These are phyloP conservation scores for Ustilago vetiveriae DNA, from an alignment of 1,284 basidiomycete genomes.

Conservation along the genomic window DNA sequence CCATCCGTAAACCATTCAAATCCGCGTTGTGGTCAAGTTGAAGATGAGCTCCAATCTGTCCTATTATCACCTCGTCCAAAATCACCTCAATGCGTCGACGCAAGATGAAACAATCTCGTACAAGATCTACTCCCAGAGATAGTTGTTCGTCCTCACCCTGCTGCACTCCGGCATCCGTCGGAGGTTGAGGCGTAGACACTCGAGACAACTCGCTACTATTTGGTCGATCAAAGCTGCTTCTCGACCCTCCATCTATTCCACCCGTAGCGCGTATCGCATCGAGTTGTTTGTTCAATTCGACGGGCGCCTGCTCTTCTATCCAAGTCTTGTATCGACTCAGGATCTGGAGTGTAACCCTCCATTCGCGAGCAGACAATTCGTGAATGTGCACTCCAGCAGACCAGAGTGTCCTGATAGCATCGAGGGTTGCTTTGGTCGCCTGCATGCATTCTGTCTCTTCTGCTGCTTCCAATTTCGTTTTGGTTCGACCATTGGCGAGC, in stretches of 20 bases:
- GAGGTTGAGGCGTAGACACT: slow-evolving; percentile 26
- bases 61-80: slow-evolving; percentile 6
- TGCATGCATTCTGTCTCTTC: slow-evolving; percentile 3
- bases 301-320: slow-evolving; percentile 35
- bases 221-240: slow-evolving; percentile 6
- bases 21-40: neutral
- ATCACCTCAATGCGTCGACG: neutral
- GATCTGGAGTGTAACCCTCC: slow-evolving; percentile 62
- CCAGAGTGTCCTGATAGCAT: slow-evolving; percentile 54
- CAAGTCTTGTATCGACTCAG: slow-evolving; percentile 60
- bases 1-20: slow-evolving; percentile 5
- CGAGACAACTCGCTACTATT: slow-evolving; percentile 10
- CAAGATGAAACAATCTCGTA: slow-evolving; percentile 13
- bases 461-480: neutral
- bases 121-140: neutral
- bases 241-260: slow-evolving; percentile 2
- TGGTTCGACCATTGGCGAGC: slow-evolving; percentile 3
- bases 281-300: slow-evolving; percentile 11
- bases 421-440: slow-evolving; percentile 32
- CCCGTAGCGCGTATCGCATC: neutral
- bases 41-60: neutral
- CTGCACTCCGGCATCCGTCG: slow-evolving; percentile 9
- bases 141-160: slow-evolving; percentile 30
- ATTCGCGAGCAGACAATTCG: slow-evolving; percentile 54
- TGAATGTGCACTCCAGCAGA: slow-evolving; percentile 43